Conservation (phyloP, 306 rosid species). For the Acacia melanoxylon region DNA sequence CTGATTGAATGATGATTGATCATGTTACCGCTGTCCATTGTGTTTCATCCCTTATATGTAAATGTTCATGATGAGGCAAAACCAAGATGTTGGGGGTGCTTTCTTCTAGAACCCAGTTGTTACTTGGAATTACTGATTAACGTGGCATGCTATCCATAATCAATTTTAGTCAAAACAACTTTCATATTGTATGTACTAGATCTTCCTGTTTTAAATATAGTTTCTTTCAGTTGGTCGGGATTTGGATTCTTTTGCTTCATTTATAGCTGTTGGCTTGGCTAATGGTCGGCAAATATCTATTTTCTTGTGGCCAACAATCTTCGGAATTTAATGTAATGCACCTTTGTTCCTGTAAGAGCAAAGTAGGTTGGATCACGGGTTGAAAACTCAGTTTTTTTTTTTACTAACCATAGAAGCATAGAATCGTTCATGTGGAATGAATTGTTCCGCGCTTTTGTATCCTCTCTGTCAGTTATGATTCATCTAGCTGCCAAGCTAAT, state of each 20-base stretch:
- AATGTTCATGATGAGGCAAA: constrained; percentile 1
- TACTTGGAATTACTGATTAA: background rate
- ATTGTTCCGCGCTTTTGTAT: background rate
- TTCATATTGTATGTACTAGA: background rate
- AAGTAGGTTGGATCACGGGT: constrained; percentile 30
- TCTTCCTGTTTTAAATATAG: background rate
- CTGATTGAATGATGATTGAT: constrained; percentile 3
- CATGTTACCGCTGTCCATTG: background rate
- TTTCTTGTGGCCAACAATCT: constrained; percentile 29
- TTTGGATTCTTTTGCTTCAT: constrained; percentile 16
- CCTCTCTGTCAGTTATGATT: constrained; percentile 7
- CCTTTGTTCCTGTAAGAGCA: background rate
- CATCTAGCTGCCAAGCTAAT: constrained; percentile 14
- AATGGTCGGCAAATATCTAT: constrained; percentile 11
- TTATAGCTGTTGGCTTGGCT: constrained; percentile 6
- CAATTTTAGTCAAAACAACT: background rate
- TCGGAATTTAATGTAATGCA: constrained; percentile 28
- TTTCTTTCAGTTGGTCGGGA: background rate
- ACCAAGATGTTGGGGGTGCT: constrained; percentile 1
- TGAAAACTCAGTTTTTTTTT: constrained; percentile 24
- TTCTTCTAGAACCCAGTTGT: constrained; percentile 5
- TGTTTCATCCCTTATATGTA: background rate
- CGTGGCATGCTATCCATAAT: background rate
- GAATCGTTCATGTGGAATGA: constrained; percentile 1
- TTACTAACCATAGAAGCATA: background rate